Evolutionary conservation across 768 basidiomycete genomes (phyloP).

Genomic region (Russula sp.): DNA sequence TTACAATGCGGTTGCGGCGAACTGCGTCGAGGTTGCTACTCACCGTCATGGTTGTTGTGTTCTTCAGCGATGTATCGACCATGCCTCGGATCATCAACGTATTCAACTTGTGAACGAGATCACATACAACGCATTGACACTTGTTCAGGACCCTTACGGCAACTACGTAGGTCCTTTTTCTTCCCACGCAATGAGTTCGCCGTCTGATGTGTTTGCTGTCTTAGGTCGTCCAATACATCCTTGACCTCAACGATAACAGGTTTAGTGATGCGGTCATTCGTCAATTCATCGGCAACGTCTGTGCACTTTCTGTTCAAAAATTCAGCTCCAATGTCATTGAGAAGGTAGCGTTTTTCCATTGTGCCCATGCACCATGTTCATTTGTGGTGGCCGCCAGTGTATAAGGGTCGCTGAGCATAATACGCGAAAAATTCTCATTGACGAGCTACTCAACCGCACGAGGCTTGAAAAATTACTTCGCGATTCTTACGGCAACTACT

Average conservation of each 20-base stretch:
- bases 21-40: conserved; percentile 98
- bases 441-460: conserved; percentile 89
- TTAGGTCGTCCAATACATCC: conserved; percentile 94
- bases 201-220: background rate
- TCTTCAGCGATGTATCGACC: conserved; percentile 95
- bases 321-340: conserved; percentile 99
- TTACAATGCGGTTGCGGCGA: conserved; percentile 97
- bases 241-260: conserved; percentile 96
- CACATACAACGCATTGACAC: conserved; percentile 93
- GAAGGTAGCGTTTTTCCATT: conserved; percentile 46
- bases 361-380: background rate
- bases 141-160: conserved; percentile 96
- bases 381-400: conserved; percentile 32
- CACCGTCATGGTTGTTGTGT: conserved; percentile 99
- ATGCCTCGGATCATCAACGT: conserved; percentile 92
- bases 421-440: conserved; percentile 90
- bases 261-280: conserved; percentile 97
- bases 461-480: conserved; percentile 92
- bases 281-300: conserved; percentile 96
- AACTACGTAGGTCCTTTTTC: conserved; percentile 58
- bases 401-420: conserved; percentile 94
- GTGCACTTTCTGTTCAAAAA: conserved; percentile 96
- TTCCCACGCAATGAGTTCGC: background rate
- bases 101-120: conserved; percentile 98
- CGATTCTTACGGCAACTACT: conserved; percentile 96